Evolutionary conservation across 1,284 basidiomycete species (phyloP), one percentile per base, ranked within the genome.

Genomic region (Sparassis latifolia): DNA sequence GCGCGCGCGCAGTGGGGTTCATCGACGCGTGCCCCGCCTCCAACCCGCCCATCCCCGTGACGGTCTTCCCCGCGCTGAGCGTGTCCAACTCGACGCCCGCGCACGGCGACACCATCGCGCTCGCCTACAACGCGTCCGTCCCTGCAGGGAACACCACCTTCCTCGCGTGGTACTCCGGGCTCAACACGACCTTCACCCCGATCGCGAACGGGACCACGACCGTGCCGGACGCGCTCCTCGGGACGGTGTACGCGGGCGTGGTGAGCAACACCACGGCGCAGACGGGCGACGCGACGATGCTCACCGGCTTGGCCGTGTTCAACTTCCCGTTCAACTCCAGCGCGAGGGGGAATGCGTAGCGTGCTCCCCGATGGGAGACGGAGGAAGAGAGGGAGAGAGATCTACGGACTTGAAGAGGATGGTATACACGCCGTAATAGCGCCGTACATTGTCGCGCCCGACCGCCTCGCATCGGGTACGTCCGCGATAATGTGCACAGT

Each of bases 21-120:
- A 72, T 79, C 59, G 59, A 59, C 31, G 67, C 66, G 1, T 85
- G 82, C 67, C 82, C 84, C 0, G 48, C 58, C 3, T 54, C 53
- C 20, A 68, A 68, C 58, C 60, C 62, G 1, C 52, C 63, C 2
- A 69, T 77, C 29, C 66, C 74, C 45, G 68, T 75, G 54, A 66
- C 55, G 39, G 58, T 67, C 9, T 71, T 75, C 65, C 71, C 77
- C 3, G 55, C 59, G 9, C 65, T 75, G 42, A 61, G 63, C 42
- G 53, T 70, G 20, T 50, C 61, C 27, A 51, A 42, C 48, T 42
- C 42, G 47, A 55, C 42, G 51, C 63, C 48, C 52, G 55, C 40
- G 40, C 58, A 30, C 52, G 65, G 55, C 60, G 59, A 45, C 51
- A 61, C n/a, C 52, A 32, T 61, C 38, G 32, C 54, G 20, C 55